A percentile compares a stretch with the other conserved stretches of the same genome.
These are phyloP conservation scores for Fraxinus latifolia DNA, from an alignment of 305 asterid genomes.

Conservation along the genomic window DNA sequence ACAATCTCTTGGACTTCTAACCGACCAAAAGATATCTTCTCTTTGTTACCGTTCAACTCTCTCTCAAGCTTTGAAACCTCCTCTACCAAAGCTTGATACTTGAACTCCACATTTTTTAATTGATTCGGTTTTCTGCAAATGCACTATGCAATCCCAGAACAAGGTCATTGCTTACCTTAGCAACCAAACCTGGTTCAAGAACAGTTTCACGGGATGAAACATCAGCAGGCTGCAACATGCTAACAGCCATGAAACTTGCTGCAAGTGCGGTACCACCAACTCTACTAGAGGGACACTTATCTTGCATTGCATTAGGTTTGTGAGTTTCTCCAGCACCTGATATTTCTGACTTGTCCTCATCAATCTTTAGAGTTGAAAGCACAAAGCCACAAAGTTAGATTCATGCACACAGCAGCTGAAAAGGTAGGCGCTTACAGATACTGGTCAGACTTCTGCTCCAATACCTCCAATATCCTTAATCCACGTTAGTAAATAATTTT, in stretches of 20 bases:
- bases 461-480: conserved; percentile 33
- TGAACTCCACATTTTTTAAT: conserved; percentile 56
- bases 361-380: conserved; percentile 41
- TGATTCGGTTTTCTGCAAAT: conserved; percentile 58
- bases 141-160: conserved; percentile 46
- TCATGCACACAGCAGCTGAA: conserved; percentile 38
- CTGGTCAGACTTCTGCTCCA: conserved; percentile 80
- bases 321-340: conserved; percentile 50
- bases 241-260: conserved; percentile 73
- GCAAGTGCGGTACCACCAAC: conserved; percentile 49
- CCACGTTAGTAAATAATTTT: too few relatives aligned
- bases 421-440: conserved; percentile 38
- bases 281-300: conserved; percentile 60
- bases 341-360: conserved; percentile 54
- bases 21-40: too few relatives aligned
- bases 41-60: conserved; percentile 37
- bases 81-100: conserved; percentile 49
- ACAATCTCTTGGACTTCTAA: too few relatives aligned
- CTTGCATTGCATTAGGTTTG: conserved; percentile 48
- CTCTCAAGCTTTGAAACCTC: conserved; percentile 63
- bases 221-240: conserved; percentile 63
- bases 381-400: conserved; percentile 30
- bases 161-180: conserved; percentile 39
- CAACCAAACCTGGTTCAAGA: conserved; percentile 41
- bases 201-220: conserved; percentile 37